phyloP scores from a whole-genome alignment of 305 asterid species.

The Rubia occidens region DNA sequence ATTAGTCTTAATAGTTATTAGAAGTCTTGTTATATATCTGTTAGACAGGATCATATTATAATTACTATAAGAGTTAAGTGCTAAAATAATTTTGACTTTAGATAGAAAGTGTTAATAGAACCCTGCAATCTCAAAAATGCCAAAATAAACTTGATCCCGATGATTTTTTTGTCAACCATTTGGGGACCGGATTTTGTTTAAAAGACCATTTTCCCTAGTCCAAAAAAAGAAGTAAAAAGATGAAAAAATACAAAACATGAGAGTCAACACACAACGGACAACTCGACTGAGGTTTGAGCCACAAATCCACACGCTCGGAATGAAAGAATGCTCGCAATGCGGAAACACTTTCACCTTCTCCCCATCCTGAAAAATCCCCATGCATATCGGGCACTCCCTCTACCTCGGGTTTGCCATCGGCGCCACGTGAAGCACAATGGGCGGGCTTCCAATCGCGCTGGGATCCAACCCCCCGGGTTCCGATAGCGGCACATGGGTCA shows the following conservation, averaged over 20 bases:
- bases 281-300: constrained; percentile 61
- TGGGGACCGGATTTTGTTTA: too few relatives aligned
- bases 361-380: constrained; percentile 48
- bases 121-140: too few relatives aligned
- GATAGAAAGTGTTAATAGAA: too few relatives aligned
- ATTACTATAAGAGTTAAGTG: too few relatives aligned
- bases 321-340: constrained; percentile 51
- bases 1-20: too few relatives aligned
- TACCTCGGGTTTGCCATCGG: constrained; percentile 5
- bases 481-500: constrained; percentile 26
- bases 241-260: constrained; percentile 17
- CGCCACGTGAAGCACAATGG: constrained; percentile 33
- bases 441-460: constrained; percentile 29
- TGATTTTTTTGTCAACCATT: too few relatives aligned
- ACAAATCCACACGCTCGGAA: constrained; percentile 62
- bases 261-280: constrained; percentile 68
- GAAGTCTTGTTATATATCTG: too few relatives aligned
- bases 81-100: too few relatives aligned
- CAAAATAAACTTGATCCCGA: too few relatives aligned
- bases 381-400: constrained; percentile 62
- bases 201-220: too few relatives aligned
- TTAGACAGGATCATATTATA: too few relatives aligned
- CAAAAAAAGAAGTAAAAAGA: too few relatives aligned
- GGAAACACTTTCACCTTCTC: constrained; percentile 58
- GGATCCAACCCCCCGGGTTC: constrained; percentile 39